phyloP scores from a whole-genome alignment of 306 rosid genomes.

The Elaeagnus macrophylla region DNA sequence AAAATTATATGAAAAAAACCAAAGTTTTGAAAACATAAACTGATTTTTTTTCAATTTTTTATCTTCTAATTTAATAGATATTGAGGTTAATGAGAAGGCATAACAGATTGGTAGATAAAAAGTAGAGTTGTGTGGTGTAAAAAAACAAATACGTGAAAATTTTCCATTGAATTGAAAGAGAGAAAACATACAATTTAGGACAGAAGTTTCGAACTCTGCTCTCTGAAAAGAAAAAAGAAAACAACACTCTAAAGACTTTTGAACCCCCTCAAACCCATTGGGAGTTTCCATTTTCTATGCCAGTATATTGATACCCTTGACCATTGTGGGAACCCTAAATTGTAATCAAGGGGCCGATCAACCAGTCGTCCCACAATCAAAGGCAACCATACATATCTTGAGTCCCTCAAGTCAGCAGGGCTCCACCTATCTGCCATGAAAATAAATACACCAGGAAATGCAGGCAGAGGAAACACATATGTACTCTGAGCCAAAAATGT shows the following conservation, averaged over 20 bases:
- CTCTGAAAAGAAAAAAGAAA: too few relatives aligned
- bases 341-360: constrained; percentile 78
- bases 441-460: constrained; percentile 49
- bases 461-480: constrained; percentile 70
- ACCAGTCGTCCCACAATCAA: constrained; percentile 75
- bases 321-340: constrained; percentile 87
- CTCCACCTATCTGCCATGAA: constrained; percentile 97
- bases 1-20: too few relatives aligned
- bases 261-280: constrained; percentile 51
- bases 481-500: constrained; percentile 95
- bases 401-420: constrained; percentile 77
- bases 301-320: constrained; percentile 88
- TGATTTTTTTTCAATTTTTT: too few relatives aligned
- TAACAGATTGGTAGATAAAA: too few relatives aligned
- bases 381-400: constrained; percentile 92
- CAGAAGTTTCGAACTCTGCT: too few relatives aligned
- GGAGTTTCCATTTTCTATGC: constrained; percentile 93
- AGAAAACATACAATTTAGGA: too few relatives aligned
- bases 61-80: too few relatives aligned
- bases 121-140: too few relatives aligned
- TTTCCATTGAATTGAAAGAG: too few relatives aligned
- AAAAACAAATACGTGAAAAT: too few relatives aligned
- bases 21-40: too few relatives aligned
- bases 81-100: too few relatives aligned
- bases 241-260: constrained; percentile 27